phyloP scores from a whole-genome alignment of 2,329 filamentous ascomycete species.

The Fusarium scirpi region DNA sequence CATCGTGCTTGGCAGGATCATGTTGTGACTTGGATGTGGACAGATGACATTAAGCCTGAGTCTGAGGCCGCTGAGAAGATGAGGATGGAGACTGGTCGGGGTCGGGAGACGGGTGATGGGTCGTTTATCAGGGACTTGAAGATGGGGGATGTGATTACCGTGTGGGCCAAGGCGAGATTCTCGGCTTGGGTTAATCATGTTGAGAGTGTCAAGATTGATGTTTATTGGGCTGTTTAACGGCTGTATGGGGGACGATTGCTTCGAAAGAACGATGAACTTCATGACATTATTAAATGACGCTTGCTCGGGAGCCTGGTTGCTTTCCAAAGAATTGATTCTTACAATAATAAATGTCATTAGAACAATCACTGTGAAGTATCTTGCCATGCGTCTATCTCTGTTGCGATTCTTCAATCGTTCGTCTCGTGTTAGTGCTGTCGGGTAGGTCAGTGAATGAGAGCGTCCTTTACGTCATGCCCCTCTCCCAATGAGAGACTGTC shows the following conservation, averaged over 20 bases:
- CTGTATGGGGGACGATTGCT: not conserved
- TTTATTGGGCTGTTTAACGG: constrained; percentile 68
- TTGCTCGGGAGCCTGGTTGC: not conserved
- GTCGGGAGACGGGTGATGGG: constrained; percentile 63
- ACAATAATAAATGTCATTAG: fast-evolving
- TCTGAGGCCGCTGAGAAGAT: constrained; percentile 56
- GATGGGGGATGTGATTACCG: constrained; percentile 70
- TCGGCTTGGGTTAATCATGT: constrained; percentile 65
- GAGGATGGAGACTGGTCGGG: constrained; percentile 59
- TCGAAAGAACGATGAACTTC: not conserved
- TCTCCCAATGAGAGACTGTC: not conserved
- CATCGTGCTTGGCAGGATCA: constrained; percentile 54
- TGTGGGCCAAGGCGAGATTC: constrained; percentile 72
- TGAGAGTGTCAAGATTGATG: constrained; percentile 62
- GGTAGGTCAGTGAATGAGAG: not conserved
- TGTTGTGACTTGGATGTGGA: constrained; percentile 65
- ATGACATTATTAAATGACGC: not conserved
- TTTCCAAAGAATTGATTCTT: not conserved
- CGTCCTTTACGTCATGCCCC: constrained; percentile 24
- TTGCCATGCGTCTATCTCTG: not conserved
- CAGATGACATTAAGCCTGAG: constrained; percentile 60
- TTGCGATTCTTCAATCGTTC: not conserved
- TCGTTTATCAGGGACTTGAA: constrained; percentile 67
- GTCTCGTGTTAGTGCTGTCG: not conserved
- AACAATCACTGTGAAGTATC: fast-evolving